Percentiles rank a stretch among this genome's conserved stretches.
Evolutionary conservation across 495 filamentous ascomycete species (phyloP).

Genomic region (Pyronema omphalodes): DNA sequence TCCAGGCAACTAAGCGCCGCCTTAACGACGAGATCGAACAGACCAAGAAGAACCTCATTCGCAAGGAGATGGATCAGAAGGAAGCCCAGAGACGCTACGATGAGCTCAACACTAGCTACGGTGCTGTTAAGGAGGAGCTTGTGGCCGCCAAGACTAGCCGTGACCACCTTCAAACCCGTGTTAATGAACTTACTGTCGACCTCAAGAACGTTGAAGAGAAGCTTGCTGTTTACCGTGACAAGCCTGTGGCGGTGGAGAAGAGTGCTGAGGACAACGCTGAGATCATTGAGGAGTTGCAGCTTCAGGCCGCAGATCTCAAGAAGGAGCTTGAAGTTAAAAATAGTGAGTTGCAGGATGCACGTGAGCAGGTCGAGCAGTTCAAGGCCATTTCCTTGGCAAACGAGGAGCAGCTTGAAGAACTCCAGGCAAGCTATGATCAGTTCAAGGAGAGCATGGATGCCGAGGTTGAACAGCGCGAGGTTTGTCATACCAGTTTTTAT

Average conservation of each 20-base stretch:
- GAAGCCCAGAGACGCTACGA: conserved; percentile 78
- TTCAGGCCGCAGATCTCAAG: conserved; percentile 69
- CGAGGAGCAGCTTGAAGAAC: conserved; percentile 70
- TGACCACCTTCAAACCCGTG: conserved; percentile 69
- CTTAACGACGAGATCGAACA: conserved; percentile 71
- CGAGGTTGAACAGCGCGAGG: conserved; percentile 51
- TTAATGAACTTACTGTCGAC: conserved; percentile 75
- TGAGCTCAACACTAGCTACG: conserved; percentile 61
- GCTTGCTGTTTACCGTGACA: conserved; percentile 56
- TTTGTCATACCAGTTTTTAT: conserved; percentile 5
- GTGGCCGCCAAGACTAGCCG: conserved; percentile 64
- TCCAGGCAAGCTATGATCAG: conserved; percentile 65
- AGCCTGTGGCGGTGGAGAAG: conserved; percentile 32
- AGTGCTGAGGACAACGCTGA: conserved; percentile 30
- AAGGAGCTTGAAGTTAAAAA: conserved; percentile 58
- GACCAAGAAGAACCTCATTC: conserved; percentile 51
- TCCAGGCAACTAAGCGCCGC: conserved; percentile 61
- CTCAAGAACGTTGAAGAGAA: conserved; percentile 76
- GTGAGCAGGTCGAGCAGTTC: conserved; percentile 66
- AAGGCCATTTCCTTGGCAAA: conserved; percentile 68
- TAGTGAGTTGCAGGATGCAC: conserved; percentile 58
- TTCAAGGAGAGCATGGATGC: conserved; percentile 70
- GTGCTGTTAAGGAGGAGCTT: conserved; percentile 63
- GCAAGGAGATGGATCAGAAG: conserved; percentile 73
- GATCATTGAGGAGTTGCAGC: conserved; percentile 60